Conservation (phyloP, 768 basidiomycete genomes). For the Suillus subalutaceus region DNA sequence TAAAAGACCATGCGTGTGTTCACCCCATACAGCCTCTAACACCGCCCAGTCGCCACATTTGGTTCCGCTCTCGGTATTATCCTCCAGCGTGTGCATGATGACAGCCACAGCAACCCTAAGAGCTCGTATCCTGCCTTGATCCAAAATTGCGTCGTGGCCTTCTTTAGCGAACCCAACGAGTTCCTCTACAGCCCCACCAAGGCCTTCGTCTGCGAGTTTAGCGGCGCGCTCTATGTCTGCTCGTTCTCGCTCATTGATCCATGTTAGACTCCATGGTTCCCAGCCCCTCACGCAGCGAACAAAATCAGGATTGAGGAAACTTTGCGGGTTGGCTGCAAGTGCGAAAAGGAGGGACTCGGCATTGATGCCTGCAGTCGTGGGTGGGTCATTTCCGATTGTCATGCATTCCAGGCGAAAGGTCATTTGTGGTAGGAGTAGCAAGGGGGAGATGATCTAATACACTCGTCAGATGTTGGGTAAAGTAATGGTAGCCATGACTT, state of each 20-base stretch:
- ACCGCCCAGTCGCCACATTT: conserved; percentile 52
- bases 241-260: conserved; percentile 63
- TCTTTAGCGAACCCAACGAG: conserved; percentile 34
- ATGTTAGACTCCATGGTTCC: conserved; percentile 61
- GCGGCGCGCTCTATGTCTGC: conserved; percentile 63
- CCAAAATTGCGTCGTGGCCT: conserved; percentile 44
- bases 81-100: conserved; percentile 51
- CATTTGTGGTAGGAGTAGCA: conserved; percentile 72
- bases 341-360: conserved; percentile 70
- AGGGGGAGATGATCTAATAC: conserved; percentile 70
- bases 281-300: conserved; percentile 61
- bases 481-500: conserved; percentile 14
- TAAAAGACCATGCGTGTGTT: conserved; percentile 57
- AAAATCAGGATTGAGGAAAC: conserved; percentile 62
- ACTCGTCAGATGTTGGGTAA: conserved; percentile 12
- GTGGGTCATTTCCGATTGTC: conserved; percentile 61
- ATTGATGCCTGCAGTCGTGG: conserved; percentile 62
- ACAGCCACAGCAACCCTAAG: conserved; percentile 67
- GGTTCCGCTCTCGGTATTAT: conserved; percentile 38
- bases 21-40: conserved; percentile 62
- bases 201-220: conserved; percentile 67
- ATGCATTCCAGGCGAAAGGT: conserved; percentile 75
- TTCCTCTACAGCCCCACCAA: conserved; percentile 65
- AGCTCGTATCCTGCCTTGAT: conserved; percentile 55
- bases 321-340: conserved; percentile 60